phyloP scores from a whole-genome alignment of 2,329 filamentous ascomycete genomes.

The Kalaharituber pfeilii region DNA sequence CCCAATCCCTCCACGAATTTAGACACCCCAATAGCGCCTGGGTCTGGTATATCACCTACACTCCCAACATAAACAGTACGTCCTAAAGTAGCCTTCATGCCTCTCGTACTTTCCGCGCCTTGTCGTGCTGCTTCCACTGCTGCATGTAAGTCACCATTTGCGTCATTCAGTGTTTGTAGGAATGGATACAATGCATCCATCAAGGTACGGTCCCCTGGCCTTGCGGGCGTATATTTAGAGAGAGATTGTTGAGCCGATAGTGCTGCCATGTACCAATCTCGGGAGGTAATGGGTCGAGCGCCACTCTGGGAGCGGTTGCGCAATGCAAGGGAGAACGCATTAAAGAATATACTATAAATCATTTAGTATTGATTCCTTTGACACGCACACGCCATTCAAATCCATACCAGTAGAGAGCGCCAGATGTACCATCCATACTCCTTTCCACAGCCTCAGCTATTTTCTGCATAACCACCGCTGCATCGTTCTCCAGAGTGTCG shows the following conservation, averaged over 20 bases:
- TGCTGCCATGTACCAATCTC: conserved; percentile 14
- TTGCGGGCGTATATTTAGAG: conserved; percentile 71
- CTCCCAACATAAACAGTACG: conserved; percentile 68
- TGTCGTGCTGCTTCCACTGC: conserved; percentile 59
- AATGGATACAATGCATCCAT: conserved; percentile 85
- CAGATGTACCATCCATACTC: conserved; percentile 57
- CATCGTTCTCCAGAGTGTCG: conserved; percentile 36
- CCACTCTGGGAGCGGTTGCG: neutral
- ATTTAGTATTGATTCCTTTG: conserved; percentile 6
- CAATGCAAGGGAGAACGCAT: conserved; percentile 35
- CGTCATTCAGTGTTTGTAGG: conserved; percentile 49
- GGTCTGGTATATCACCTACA: conserved; percentile 54
- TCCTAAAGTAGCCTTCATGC: conserved; percentile 79
- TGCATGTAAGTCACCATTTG: conserved; percentile 43
- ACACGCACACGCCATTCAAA: neutral
- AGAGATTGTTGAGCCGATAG: conserved; percentile 53
- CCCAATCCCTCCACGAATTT: conserved; percentile 68
- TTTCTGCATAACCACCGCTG: conserved; percentile 40
- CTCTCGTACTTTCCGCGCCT: conserved; percentile 70
- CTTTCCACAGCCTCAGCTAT: conserved; percentile 49
- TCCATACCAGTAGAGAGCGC: conserved; percentile 44
- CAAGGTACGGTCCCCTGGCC: conserved; percentile 73
- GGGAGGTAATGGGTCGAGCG: conserved; percentile 15
- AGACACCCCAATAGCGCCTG: conserved; percentile 60
- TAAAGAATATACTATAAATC: conserved; percentile 68